Percentiles rank a stretch among this genome's conserved stretches.
Evolutionary conservation across 345 rosid species (phyloP).

Genomic region (Gossypium ekmanianum): DNA sequence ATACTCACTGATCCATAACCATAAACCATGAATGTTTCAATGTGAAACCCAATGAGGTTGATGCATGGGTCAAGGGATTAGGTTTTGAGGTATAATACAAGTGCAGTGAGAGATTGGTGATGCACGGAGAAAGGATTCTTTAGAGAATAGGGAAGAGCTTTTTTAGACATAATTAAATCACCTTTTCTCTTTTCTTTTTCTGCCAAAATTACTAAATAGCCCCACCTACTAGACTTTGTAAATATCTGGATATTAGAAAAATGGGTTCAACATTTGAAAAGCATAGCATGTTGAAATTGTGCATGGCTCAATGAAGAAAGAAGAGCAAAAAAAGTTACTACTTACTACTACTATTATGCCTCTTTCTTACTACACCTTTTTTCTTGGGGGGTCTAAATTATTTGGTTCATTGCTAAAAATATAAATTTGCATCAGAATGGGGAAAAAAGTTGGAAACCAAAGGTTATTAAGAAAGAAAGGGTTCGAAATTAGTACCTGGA

Average conservation of each 20-base stretch:
- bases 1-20: slow-evolving; percentile 4
- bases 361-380: slow-evolving; percentile 13
- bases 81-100: slow-evolving; percentile 17
- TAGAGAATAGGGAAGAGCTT: background rate
- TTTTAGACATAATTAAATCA: background rate
- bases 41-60: slow-evolving; percentile 22
- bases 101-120: background rate
- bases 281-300: slow-evolving; percentile 5
- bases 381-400: background rate
- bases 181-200: background rate
- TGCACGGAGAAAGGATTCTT: background rate
- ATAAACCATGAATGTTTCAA: slow-evolving; percentile 7
- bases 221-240: slow-evolving; percentile 22
- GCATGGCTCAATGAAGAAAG: slow-evolving; percentile 29
- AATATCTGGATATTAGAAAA: background rate
- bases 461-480: slow-evolving; percentile 19
- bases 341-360: slow-evolving; percentile 8
- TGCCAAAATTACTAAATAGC: slow-evolving; percentile 27
- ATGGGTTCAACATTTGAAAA: background rate
- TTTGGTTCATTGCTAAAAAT: background rate
- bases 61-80: slow-evolving; percentile 27
- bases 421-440: background rate
- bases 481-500: slow-evolving; percentile 54
- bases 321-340: slow-evolving; percentile 17
- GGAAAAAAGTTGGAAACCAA: background rate